Percentiles rank a stretch among this genome's conserved stretches.
These are phyloP conservation scores for Amniculicola lignicola DNA, from an alignment of 495 filamentous ascomycete genomes.

Conservation along the genomic window DNA sequence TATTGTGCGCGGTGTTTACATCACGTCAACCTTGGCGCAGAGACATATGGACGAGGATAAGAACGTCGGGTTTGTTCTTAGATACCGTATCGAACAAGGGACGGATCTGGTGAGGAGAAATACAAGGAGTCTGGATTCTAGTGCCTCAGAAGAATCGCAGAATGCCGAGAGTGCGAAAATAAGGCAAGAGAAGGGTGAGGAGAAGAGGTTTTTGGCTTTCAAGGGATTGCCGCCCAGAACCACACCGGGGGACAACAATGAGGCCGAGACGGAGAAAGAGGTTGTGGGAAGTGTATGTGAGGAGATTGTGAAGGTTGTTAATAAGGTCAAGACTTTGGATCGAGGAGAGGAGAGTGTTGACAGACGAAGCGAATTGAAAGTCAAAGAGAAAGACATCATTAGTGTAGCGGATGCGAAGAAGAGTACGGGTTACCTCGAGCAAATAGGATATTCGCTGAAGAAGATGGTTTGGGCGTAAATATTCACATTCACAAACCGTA, in stretches of 20 bases:
- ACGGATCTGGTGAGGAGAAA: constrained; percentile 72
- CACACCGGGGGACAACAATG: constrained; percentile 41
- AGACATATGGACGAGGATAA: constrained; percentile 68
- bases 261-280: constrained; percentile 60
- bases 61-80: constrained; percentile 80
- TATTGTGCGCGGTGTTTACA: constrained; percentile 78
- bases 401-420: constrained; percentile 78
- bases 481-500: neutral
- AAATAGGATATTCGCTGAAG: constrained; percentile 80
- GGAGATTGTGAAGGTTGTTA: constrained; percentile 50
- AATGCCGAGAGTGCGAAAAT: constrained; percentile 16
- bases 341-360: constrained; percentile 30
- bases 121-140: constrained; percentile 72
- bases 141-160: constrained; percentile 37
- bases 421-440: constrained; percentile 81
- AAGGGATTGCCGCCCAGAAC: constrained; percentile 61
- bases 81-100: constrained; percentile 62
- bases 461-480: constrained; percentile 81
- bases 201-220: constrained; percentile 54
- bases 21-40: constrained; percentile 77
- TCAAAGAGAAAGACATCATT: constrained; percentile 76
- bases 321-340: constrained; percentile 20
- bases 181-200: constrained; percentile 14
- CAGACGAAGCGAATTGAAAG: constrained; percentile 41
- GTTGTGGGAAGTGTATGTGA: constrained; percentile 67